Percentiles rank a stretch among this genome's conserved stretches.
Evolutionary conservation across 2,329 filamentous ascomycete genomes (phyloP).

Genomic region (Zymoseptoria passerinii): DNA sequence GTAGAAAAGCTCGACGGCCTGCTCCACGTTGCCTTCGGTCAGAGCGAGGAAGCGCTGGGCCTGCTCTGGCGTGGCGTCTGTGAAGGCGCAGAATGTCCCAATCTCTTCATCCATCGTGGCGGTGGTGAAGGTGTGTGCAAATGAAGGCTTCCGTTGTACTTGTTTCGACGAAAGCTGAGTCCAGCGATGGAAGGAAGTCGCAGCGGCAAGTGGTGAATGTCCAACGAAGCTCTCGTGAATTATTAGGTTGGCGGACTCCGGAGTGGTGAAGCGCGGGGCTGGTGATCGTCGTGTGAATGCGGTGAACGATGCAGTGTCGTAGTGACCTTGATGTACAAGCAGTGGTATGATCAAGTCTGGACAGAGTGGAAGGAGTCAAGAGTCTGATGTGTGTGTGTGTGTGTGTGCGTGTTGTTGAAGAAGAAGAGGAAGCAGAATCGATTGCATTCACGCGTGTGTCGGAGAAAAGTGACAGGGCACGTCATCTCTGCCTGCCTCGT

Average conservation of each 20-base stretch:
- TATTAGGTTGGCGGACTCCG: background rate
- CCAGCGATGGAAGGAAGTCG: background rate
- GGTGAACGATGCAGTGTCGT: background rate
- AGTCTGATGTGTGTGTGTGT: background rate
- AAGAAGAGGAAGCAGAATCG: background rate
- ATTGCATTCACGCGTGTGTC: background rate
- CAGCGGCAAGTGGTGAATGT: background rate
- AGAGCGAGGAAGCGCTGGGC: constrained; percentile 78
- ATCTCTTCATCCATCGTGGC: constrained; percentile 50
- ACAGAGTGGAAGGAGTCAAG: background rate
- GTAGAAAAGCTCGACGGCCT: constrained; percentile 84
- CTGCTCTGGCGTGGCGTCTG: constrained; percentile 62
- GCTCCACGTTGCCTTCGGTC: constrained; percentile 73
- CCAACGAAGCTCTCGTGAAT: background rate
- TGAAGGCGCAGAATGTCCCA: constrained; percentile 72
- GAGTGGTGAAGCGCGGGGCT: background rate
- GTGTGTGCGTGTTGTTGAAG: background rate
- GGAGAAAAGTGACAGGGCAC: background rate
- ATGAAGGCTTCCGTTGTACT: background rate
- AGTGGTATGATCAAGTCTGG: background rate
- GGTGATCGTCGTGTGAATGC: background rate
- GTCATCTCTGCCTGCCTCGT: background rate
- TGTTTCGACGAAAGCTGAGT: background rate
- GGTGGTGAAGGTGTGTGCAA: background rate
- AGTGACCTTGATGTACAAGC: background rate